phyloP scores from a whole-genome alignment of 1,284 basidiomycete genomes.

The Marasmius oreades region DNA sequence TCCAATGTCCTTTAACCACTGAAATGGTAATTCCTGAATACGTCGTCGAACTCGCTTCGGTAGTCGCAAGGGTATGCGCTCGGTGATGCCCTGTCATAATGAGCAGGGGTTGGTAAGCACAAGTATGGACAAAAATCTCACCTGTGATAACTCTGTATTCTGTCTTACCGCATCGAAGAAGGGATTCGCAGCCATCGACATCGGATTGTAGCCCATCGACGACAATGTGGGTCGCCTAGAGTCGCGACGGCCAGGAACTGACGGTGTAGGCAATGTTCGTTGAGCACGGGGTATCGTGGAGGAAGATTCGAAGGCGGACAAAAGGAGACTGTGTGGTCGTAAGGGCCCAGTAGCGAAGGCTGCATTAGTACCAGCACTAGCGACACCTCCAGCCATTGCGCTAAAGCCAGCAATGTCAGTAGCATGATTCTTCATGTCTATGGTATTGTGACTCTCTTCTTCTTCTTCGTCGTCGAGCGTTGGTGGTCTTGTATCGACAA shows the following conservation, averaged over 20 bases:
- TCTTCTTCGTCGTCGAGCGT: conserved; percentile 56
- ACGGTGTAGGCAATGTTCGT: conserved; percentile 19
- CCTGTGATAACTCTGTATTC: conserved; percentile 83
- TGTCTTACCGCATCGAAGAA: conserved; percentile 97
- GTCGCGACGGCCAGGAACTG: conserved; percentile 6
- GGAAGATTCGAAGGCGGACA: conserved; percentile 55
- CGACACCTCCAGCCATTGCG: neutral
- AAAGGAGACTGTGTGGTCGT: neutral
- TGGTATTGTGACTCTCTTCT: conserved; percentile 18
- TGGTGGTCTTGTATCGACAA: conserved; percentile 49
- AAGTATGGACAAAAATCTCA: neutral
- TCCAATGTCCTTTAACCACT: conserved; percentile 79
- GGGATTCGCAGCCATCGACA: conserved; percentile 60
- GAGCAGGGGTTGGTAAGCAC: neutral
- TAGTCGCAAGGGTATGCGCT: conserved; percentile 77
- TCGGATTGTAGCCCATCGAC: conserved; percentile 2
- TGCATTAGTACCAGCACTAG: neutral
- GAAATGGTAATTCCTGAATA: conserved; percentile 73
- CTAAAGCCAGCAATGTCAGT: neutral
- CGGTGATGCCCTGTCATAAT: conserved; percentile 57
- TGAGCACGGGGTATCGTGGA: conserved; percentile 43
- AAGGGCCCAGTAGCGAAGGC: neutral
- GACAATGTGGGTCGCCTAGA: conserved; percentile 12
- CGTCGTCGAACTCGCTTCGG: conserved; percentile 59
- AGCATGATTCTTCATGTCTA: neutral